Evolutionary conservation across 768 basidiomycete genomes (phyloP).

Genomic region (Auriscalpium microsporum): DNA sequence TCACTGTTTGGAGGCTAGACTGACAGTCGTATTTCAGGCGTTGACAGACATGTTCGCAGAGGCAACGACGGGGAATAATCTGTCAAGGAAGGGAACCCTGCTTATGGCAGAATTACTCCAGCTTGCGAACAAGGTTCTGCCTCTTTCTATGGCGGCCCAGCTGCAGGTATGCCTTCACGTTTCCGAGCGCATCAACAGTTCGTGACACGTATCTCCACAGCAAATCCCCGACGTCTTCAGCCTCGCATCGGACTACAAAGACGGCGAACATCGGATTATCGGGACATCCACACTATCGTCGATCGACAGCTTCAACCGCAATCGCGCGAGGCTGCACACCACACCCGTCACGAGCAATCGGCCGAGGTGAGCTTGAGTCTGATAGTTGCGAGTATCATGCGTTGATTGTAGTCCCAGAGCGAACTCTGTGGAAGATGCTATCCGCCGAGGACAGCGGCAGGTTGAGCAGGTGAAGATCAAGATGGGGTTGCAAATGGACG

Average conservation of each 20-base stretch:
- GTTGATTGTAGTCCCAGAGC: slow-evolving; percentile 36
- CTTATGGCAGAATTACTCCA: slow-evolving; percentile 88
- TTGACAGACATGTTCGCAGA: slow-evolving; percentile 82
- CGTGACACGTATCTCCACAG: slow-evolving; percentile 28
- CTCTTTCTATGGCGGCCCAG: slow-evolving; percentile 69
- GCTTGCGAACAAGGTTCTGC: slow-evolving; percentile 80
- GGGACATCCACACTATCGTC: slow-evolving; percentile 80
- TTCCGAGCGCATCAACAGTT: neutral
- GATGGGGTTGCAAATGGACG: slow-evolving; percentile 91
- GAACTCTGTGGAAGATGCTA: slow-evolving; percentile 77
- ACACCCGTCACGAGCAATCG: slow-evolving; percentile 43
- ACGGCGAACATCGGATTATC: slow-evolving; percentile 69
- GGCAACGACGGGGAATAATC: slow-evolving; percentile 53
- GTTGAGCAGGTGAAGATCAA: slow-evolving; percentile 87
- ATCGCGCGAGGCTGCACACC: slow-evolving; percentile 64
- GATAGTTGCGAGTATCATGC: neutral
- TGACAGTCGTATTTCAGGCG: slow-evolving; percentile 42
- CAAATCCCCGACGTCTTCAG: slow-evolving; percentile 79
- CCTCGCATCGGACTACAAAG: slow-evolving; percentile 74
- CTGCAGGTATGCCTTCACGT: slow-evolving; percentile 53
- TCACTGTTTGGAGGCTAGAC: neutral
- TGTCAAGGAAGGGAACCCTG: slow-evolving; percentile 85
- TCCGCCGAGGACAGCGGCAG: slow-evolving; percentile 81
- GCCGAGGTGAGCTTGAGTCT: slow-evolving; percentile 42
- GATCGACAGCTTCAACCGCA: slow-evolving; percentile 92